Conservation (phyloP, 768 basidiomycete genomes). For the Paxillus ammoniavirescens region DNA sequence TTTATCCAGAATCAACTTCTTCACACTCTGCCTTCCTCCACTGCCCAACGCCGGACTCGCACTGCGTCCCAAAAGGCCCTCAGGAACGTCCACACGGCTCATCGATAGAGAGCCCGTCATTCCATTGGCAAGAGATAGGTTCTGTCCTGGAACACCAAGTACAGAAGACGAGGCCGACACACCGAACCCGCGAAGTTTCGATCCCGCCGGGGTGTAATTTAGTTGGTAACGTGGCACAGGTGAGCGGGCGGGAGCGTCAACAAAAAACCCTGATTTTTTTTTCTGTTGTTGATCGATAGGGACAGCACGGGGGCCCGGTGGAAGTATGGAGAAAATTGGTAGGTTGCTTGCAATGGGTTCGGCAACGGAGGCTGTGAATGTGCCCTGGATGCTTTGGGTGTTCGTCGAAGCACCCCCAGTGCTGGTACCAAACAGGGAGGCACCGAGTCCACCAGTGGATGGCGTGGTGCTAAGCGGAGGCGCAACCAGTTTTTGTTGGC, state of each 20-base stretch:
- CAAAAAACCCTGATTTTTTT: slow-evolving; percentile 76
- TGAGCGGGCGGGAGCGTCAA: slow-evolving; percentile 72
- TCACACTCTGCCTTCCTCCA: slow-evolving; percentile 77
- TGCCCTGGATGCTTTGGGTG: slow-evolving; percentile 50
- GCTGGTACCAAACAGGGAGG: slow-evolving; percentile 39
- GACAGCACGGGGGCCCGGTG: slow-evolving; percentile 63
- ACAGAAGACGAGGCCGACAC: slow-evolving; percentile 40
- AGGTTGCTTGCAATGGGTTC: slow-evolving; percentile 76
- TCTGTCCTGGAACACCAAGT: slow-evolving; percentile 29
- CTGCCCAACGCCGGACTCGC: slow-evolving; percentile 66
- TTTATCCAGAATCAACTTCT: slow-evolving; percentile 89
- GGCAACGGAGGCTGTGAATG: slow-evolving; percentile 82
- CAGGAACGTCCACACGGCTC: slow-evolving; percentile 52
- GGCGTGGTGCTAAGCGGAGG: slow-evolving; percentile 45
- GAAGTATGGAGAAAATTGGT: slow-evolving; percentile 74
- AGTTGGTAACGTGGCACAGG: slow-evolving; percentile 64
- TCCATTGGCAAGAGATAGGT: slow-evolving; percentile 50
- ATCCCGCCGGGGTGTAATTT: slow-evolving; percentile 59
- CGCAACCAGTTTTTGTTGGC: slow-evolving; percentile 47
- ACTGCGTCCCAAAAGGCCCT: slow-evolving; percentile 56
- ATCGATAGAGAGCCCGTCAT: slow-evolving; percentile 56
- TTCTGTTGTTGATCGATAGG: slow-evolving; percentile 62
- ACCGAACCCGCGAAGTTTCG: slow-evolving; percentile 71
- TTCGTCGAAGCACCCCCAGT: slow-evolving; percentile 40
- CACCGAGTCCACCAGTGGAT: slow-evolving; percentile 37